Evolutionary conservation across 352 stramenopile species (phyloP), one percentile per base, ranked within the genome.

Genomic region (Pelagophyceae sp.): DNA sequence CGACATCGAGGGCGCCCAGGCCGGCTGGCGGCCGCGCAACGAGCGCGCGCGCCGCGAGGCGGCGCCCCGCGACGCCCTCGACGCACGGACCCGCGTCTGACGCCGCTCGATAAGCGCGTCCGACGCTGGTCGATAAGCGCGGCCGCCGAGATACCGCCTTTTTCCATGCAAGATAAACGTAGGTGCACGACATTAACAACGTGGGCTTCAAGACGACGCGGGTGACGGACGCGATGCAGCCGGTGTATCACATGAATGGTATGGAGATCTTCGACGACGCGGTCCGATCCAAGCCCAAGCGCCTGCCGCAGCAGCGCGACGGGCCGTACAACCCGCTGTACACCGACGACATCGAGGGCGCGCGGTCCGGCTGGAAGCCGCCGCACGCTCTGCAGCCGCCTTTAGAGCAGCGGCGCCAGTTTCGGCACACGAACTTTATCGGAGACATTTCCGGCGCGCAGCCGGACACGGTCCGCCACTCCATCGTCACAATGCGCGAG

Each of bases 351-450:
- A 87, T 88, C 51, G 77, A 83, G 50, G 84, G 83, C n/a, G 82
- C 84, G 11, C 33, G 76, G 63, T 64, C 71, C 17, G 84, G 82
- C 23, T 86, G 81, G 76, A 35, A 61, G n/a, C 81, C 80, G 58
- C 72, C 79, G 0, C 74, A 84, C 58, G 72, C 75, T 61, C 77
- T 87, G 58, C 75, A 80, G 45, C 79, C 81, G 27, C 80, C 81
- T 6, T 38, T 85, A 27, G 80, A 87, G 60, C 54, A 78, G 70
- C 82, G 84, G 33, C 75, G 76, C 70, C 81, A 87, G 76, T 87
- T 83, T 40, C 79, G 83, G 11, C 82, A 88, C 79, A 88, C 83
- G 29, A 88, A 88, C 77, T 85, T 80, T 65, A 78, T 88, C 45
- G 83, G 79, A 17, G 84, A 88, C 77, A 88, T 88, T 58, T 33